These are phyloP conservation scores for Xylariaceae sp. DNA, from an alignment of 2,329 filamentous ascomycete genomes.

Conservation along the genomic window DNA sequence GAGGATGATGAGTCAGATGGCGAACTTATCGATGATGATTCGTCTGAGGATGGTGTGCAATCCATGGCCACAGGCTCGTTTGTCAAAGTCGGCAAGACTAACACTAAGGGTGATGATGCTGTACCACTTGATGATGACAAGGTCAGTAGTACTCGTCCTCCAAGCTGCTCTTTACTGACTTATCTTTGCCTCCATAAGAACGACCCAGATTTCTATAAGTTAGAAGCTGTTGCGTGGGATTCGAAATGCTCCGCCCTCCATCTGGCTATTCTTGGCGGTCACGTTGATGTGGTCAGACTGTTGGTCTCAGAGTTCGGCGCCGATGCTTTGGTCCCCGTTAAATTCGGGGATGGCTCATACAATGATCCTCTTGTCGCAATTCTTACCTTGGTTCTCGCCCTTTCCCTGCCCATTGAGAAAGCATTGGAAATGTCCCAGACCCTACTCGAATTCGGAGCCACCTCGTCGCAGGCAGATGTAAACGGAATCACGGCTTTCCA, in stretches of 20 bases:
- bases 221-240: constrained; percentile 79
- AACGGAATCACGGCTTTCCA: constrained; percentile 63
- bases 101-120: constrained; percentile 35
- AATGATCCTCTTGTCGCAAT: constrained; percentile 56
- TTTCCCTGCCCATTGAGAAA: constrained; percentile 59
- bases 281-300: constrained; percentile 63
- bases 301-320: constrained; percentile 73
- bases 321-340: constrained; percentile 71
- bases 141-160: constrained; percentile 19
- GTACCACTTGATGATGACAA: constrained; percentile 51
- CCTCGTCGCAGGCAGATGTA: constrained; percentile 67
- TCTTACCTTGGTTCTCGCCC: constrained; percentile 64
- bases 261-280: constrained; percentile 70
- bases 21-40: constrained; percentile 44
- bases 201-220: constrained; percentile 75
- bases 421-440: constrained; percentile 61
- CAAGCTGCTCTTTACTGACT: constrained; percentile 2
- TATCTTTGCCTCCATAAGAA: constrained; percentile 26
- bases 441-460: constrained; percentile 67
- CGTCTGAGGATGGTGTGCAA: constrained; percentile 47
- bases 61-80: constrained; percentile 68
- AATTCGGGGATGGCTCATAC: constrained; percentile 49
- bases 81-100: constrained; percentile 57
- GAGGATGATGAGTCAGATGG: constrained; percentile 40
- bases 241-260: constrained; percentile 70